Conservation (phyloP, 768 basidiomycete genomes). For the Solioccasus polychromus region DNA sequence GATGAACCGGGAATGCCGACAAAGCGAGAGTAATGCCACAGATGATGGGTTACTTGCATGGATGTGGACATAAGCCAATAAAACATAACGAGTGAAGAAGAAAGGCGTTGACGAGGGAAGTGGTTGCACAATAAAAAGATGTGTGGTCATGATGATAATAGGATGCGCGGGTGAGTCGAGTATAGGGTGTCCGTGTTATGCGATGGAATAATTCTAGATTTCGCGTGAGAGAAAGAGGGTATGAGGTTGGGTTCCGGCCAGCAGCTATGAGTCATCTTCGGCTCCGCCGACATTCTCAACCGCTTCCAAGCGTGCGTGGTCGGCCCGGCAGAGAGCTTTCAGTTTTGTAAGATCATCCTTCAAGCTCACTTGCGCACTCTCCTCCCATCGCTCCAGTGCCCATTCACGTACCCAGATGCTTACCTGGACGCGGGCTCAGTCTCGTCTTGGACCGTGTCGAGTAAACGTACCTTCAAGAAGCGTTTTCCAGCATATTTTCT, state of each 20-base stretch:
- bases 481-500: slow-evolving; percentile 88
- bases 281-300: slow-evolving; percentile 9
- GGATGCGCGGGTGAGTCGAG: slow-evolving; percentile 18
- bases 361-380: slow-evolving; percentile 58
- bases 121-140: slow-evolving; percentile 31
- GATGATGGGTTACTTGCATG: slow-evolving; percentile 6
- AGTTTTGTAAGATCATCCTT: slow-evolving; percentile 49
- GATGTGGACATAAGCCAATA: slow-evolving; percentile 12
- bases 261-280: slow-evolving; percentile 12
- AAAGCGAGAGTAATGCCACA: slow-evolving; percentile 19
- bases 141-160: slow-evolving; percentile 20
- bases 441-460: neutral
- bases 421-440: slow-evolving; percentile 45
- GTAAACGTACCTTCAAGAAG: slow-evolving; percentile 67
- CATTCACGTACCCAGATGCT: slow-evolving; percentile 82
- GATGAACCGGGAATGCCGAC: slow-evolving; percentile 11
- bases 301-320: slow-evolving; percentile 16
- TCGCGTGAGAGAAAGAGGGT: neutral
- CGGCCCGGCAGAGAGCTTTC: slow-evolving; percentile 20
- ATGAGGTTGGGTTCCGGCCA: neutral
- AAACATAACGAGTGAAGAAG: slow-evolving; percentile 22
- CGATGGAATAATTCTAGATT: slow-evolving; percentile 21
- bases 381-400: slow-evolving; percentile 75
- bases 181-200: slow-evolving; percentile 30
- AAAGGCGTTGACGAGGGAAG: slow-evolving; percentile 20